Evolutionary conservation across 2,329 filamentous ascomycete species (phyloP), one percentile per base, ranked within the genome.

Genomic region (Alternaria panax): DNA sequence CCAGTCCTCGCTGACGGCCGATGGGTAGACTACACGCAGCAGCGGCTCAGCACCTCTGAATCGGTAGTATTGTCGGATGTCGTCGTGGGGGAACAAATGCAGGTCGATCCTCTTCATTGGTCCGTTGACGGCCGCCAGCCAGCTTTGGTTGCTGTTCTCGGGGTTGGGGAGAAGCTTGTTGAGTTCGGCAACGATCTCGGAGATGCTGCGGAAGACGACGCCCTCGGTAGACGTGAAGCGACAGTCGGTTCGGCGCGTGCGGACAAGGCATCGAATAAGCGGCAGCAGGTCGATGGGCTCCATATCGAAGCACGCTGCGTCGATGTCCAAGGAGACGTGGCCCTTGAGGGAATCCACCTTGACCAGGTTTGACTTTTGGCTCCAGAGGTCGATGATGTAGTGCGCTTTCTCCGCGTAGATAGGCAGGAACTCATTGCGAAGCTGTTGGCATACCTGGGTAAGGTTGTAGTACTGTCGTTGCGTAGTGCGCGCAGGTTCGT

Each of bases 351-450:
- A 16, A 22, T 51, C 52, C 1, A 59, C 25, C 32, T 59, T 56
- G 24, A 34, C 25, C 12, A 59, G 52, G 27, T 59, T 51, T 11
- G 46, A 4, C 46, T 55, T 59, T 25, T 59, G 57, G 40, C 45
- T 43, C 57, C 57, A 59, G 12, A 59, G 30, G 40, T 64, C 62
- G 41, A 64, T 59, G 28, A 62, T 59, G 51, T 64, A 64, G 18
- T 59, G 41, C 5, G 55, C 50, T 9, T 57, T 58, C 25, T 48
- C 22, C 25, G 30, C 54, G 62, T 69, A 74, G 2, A 66, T 34
- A 2, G 70, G 66, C 5, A 65, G 63, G 41, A 68, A 74, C 34
- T 75, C 73, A 5, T 52, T 25, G 38, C 73, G 72, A 14, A 74
- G 61, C n/a, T 65, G 59, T 4, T 50, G 63, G 50, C 65, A 72